Conservation (phyloP, 805 yeast genomes). For the Kluyveromyces nonfermentans region DNA sequence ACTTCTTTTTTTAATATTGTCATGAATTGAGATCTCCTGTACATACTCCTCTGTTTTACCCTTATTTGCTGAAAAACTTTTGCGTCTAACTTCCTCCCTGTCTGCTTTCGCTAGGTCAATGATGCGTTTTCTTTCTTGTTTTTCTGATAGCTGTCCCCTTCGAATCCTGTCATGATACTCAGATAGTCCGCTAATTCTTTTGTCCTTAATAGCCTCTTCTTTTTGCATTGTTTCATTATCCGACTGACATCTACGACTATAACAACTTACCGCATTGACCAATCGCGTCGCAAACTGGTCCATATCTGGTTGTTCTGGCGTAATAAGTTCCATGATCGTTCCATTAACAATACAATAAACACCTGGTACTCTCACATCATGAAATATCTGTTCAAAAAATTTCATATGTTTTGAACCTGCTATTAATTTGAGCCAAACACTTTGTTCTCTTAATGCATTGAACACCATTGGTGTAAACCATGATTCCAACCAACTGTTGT, state of each 20-base stretch:
- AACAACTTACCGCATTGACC: not conserved
- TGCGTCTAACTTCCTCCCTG: constrained; percentile 34
- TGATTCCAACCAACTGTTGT: constrained; percentile 22
- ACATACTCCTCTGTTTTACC: constrained; percentile 1
- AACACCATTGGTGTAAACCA: constrained; percentile 17
- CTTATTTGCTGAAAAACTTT: constrained; percentile 8
- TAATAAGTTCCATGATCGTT: constrained; percentile 29
- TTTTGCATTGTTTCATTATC: not conserved
- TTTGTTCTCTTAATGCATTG: constrained; percentile 12
- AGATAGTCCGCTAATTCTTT: constrained; percentile 2
- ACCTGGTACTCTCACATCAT: constrained; percentile 43
- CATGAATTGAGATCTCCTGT: constrained; percentile 10
- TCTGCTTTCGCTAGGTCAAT: constrained; percentile 44
- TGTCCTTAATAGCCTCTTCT: not conserved
- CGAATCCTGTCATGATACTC: not conserved
- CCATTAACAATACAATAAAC: constrained; percentile 45
- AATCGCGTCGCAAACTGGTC: constrained; percentile 2
- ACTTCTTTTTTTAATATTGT: constrained; percentile 21
- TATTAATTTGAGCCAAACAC: constrained; percentile 34
- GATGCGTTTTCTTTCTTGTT: constrained; percentile 48
- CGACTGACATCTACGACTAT: not conserved
- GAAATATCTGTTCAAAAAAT: constrained; percentile 48
- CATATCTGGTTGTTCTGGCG: constrained; percentile 2
- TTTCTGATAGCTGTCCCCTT: constrained; percentile 20
- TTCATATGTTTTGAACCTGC: constrained; percentile 36